Base-by-base conservation (phyloP, 306 rosid species). In the Cicer chorassanicum region DNA sequence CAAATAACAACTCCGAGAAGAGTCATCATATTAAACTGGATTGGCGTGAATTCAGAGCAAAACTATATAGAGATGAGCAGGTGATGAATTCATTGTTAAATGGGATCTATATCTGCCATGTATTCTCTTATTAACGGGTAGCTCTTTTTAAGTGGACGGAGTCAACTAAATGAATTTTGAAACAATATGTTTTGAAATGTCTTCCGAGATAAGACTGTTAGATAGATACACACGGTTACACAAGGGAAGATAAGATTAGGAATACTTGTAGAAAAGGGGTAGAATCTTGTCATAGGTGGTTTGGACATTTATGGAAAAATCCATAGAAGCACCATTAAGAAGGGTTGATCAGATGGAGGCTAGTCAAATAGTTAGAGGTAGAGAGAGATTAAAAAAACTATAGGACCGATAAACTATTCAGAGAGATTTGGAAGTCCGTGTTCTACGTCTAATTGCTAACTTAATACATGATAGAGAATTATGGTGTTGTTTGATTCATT, bases 1-100 rank as follows among this genome's bases (percentile, higher is more conserved):
- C 86, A 57, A 84, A 89, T 36, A 43, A 61, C 54, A 83, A 85
- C 63, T 65, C 92, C 55, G 85, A 86, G 72, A 81, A 85, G 80
- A 79, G 82, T n/a, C 87, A 70, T 70, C 86, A 13, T 42, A 48
- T 74, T 65, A 87, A 69, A 59, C 79, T 77, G 77, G 98, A 95
- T 66, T 95, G 98, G 99, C 90, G 99, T 42, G 97, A 92, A 70
- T 90, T 95, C 88, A 89, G 99, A 84, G 99, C 99, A 24, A 89
- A 87, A 83, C 85, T 95, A 36, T 89, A 81, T 60, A 73, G 78
- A n/a, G 84, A 80, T 48, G 96, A 90, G 88, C 93, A 86, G 99
- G 99, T 95, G 73, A 84, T 78, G 48, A 65, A 41, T 75, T 82
- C 46, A 39, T 80, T 81, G 77, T 45, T 65, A 54, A 34, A 65